Base-by-base conservation (phyloP, 495 filamentous ascomycete genomes). In the Hypoxylon subgilvum region DNA sequence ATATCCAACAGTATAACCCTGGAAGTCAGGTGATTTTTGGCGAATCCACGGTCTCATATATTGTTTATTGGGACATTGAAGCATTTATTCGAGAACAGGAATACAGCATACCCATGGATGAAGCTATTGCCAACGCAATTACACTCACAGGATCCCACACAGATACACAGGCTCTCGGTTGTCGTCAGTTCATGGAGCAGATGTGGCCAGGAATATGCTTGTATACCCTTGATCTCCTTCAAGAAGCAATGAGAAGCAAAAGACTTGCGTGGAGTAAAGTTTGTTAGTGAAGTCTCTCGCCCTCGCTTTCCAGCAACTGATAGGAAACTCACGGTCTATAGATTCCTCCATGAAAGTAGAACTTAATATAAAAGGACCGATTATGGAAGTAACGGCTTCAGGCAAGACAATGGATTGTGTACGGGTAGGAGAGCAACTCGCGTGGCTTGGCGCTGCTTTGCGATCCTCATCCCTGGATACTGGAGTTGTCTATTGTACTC, bases 171-270 rank as follows among this genome's bases (percentile, higher is more conserved):
- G 69, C 71, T 25, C 13, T 68, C 22, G 69, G 68, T 14, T 69
- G 66, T 39, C 34, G 17, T 3, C 14, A 67, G 23, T 75, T 74
- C 54, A 47, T 75, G 32, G 9, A 13, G 3, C 73, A 72, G 49
- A 65, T 56, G 23, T 75, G 73, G 73, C 73, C 69, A 39, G 47
- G 46, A 3, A 68, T 57, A 3, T 70, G 71, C 2, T 8, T 23
- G 3, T 21, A 68, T 6, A 61, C 63, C n/a, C 19, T 74, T 30
- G 9, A 49, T 22, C 46, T 65, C 22, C 13, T 74, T 19, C 16
- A 65, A 31, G 51, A 32, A 31, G 42, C 39, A n/a, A n/a, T 57
- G 27, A 35, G 22, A 13, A 43, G 9, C 13, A 7, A 17, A 16
- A 27, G 44, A 50, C 17, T 14, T 22, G 27, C 9, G 48, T 30